Conservation (phyloP, 164 flowering plant species). For the Liquidambar formosana region DNA sequence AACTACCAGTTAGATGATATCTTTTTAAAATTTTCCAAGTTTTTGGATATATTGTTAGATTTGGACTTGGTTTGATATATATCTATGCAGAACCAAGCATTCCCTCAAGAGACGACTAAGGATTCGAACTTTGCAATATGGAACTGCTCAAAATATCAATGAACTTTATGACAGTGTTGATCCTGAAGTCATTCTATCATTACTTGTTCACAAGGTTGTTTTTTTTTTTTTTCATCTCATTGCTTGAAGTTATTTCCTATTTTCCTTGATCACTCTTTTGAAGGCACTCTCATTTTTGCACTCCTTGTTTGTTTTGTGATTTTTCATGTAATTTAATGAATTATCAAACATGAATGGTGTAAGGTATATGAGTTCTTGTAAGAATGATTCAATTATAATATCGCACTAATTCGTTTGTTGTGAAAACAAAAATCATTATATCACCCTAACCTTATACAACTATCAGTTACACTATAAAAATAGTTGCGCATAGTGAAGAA, state of each 20-base stretch:
- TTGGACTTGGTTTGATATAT: constrained; percentile 11
- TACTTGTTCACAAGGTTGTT: constrained; percentile 93
- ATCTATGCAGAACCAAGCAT: constrained; percentile 53
- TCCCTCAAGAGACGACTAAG: constrained; percentile 77
- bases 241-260: neutral
- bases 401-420: neutral
- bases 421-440: too few relatives aligned
- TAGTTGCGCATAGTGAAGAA: too few relatives aligned
- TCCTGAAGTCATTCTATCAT: constrained; percentile 86
- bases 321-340: neutral
- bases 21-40: neutral
- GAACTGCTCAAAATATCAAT: constrained; percentile 61
- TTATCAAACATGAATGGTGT: neutral
- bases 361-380: neutral
- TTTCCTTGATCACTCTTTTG: neutral
- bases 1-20: neutral
- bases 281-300: neutral
- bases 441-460: too few relatives aligned
- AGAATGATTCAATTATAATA: neutral
- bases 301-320: neutral
- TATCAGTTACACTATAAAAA: too few relatives aligned
- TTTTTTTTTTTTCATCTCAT: neutral
- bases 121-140: constrained; percentile 81
- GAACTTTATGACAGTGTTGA: constrained; percentile 92
- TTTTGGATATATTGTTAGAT: neutral